Evolutionary conservation across 495 filamentous ascomycete species (phyloP), one percentile per base, ranked within the genome.

Genomic region (Tuber magnatum): DNA sequence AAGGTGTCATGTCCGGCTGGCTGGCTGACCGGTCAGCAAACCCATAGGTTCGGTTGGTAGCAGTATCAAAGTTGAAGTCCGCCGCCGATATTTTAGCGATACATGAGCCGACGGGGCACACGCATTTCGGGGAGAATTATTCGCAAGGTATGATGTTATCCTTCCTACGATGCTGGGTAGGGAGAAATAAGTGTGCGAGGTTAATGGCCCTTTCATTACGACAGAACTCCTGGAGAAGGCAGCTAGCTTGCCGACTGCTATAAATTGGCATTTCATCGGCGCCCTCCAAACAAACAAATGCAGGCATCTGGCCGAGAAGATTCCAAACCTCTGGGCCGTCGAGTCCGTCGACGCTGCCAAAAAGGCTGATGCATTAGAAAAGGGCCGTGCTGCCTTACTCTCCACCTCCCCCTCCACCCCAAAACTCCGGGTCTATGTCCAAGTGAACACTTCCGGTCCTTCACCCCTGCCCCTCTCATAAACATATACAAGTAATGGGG

Each of bases 101-200:
- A 3, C 91, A 96, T 85, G 85, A 89, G 75, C 80, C 70, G 42
- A 83, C 86, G 32, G 77, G 83, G 0, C 94, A 97, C 65, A 79
- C 86, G 71, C 93, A 98, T 84, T 97, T 97, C 84, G 95, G 95
- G 77, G 95, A 99, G 85, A 99, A 99, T 85, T 99, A 99, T 86
- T 87, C 92, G 22, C 94, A 97, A 85, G 81, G 81, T 70, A 74
- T 28, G 78, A 75, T n/a, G 77, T 70, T 68, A 51, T 65, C 18
- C 22, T 32, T 73, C 35, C 12, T 40, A 71, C 73, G n/a, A 28
- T 70, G 38, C 39, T 70, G 28, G 39, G 20, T 39, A 18, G 35
- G 39, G 32, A n/a, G 28, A 6, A 68, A 43, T 22, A 40, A 3
- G 20, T 42, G 9, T 16, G 35, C 9, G 41, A 22, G 44, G 6